Conservation (phyloP, 768 basidiomycete genomes). For the Peribolospora baueri region DNA sequence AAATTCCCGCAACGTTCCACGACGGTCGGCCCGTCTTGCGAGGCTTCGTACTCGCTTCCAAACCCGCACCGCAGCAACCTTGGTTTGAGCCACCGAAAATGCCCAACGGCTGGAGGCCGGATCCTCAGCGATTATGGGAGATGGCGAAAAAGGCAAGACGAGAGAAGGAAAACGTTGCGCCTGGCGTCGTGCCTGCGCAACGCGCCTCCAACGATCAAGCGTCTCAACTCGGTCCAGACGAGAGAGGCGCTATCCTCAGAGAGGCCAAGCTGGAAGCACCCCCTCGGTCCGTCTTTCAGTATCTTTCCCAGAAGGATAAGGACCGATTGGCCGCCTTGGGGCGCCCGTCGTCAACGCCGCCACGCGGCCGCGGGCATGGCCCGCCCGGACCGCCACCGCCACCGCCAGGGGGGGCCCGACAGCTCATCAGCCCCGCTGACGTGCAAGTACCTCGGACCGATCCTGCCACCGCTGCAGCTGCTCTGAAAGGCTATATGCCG, state of each 20-base stretch:
- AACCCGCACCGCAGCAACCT: slow-evolving; percentile 17
- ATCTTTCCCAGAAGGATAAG: slow-evolving; percentile 69
- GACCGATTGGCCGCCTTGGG: slow-evolving; percentile 38
- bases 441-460: slow-evolving; percentile 23
- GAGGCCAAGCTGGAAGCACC: slow-evolving; percentile 46
- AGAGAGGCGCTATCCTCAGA: slow-evolving; percentile 66
- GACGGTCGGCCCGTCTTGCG: slow-evolving; percentile 49
- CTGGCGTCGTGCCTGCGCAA: background rate
- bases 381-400: slow-evolving; percentile 7
- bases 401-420: slow-evolving; percentile 14
- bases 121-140: slow-evolving; percentile 56
- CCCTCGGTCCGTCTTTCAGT: slow-evolving; percentile 75
- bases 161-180: slow-evolving; percentile 14
- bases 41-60: slow-evolving; percentile 46
- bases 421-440: slow-evolving; percentile 28
- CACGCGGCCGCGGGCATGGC: background rate
- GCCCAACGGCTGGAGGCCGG: slow-evolving; percentile 60
- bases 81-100: slow-evolving; percentile 38
- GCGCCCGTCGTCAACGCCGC: background rate
- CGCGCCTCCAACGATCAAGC: background rate
- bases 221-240: background rate
- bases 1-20: slow-evolving; percentile 25
- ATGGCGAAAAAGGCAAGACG: background rate
- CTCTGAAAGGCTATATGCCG: slow-evolving; percentile 69
- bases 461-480: slow-evolving; percentile 59